phyloP scores from a whole-genome alignment of 2,329 filamentous ascomycete genomes.

The Aspergillus sp. region DNA sequence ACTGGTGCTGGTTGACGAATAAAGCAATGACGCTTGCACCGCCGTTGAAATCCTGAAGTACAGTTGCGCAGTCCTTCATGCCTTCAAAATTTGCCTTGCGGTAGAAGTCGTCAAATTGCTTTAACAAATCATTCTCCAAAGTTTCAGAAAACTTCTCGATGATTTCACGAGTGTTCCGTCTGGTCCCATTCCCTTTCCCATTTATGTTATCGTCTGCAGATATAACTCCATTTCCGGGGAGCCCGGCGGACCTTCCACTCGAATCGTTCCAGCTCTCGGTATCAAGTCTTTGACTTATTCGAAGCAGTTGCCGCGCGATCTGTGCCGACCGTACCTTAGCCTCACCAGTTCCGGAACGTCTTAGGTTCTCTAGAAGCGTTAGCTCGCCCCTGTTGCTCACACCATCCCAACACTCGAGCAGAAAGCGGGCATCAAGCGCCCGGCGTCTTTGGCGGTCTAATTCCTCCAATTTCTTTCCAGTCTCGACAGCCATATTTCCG shows the following conservation, averaged over 20 bases:
- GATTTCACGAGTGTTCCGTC: constrained; percentile 74
- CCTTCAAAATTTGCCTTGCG: constrained; percentile 92
- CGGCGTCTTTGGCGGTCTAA: constrained; percentile 87
- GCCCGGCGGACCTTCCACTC: constrained; percentile 56
- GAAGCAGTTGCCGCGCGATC: constrained; percentile 88
- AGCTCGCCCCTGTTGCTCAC: constrained; percentile 88
- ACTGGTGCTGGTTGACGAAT: constrained; percentile 98
- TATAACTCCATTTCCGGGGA: constrained; percentile 27
- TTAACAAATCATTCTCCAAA: constrained; percentile 89
- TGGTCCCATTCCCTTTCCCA: constrained; percentile 46
- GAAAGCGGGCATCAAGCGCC: constrained; percentile 88
- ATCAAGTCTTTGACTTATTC: constrained; percentile 90
- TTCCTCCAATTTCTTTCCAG: constrained; percentile 90
- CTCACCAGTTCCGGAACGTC: constrained; percentile 79
- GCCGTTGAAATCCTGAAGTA: constrained; percentile 92
- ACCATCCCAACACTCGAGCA: constrained; percentile 96
- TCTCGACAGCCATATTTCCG: constrained; percentile 90
- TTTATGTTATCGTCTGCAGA: constrained; percentile 52
- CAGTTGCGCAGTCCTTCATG: constrained; percentile 95
- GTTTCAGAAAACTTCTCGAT: constrained; percentile 97
- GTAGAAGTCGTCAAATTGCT: constrained; percentile 97
- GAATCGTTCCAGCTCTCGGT: constrained; percentile 66
- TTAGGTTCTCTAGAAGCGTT: constrained; percentile 82
- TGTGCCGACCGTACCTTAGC: constrained; percentile 93
- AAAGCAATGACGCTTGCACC: constrained; percentile 91